Evolutionary conservation across 164 flowering plant species (phyloP).

Genomic region (Liriodendron chinense): DNA sequence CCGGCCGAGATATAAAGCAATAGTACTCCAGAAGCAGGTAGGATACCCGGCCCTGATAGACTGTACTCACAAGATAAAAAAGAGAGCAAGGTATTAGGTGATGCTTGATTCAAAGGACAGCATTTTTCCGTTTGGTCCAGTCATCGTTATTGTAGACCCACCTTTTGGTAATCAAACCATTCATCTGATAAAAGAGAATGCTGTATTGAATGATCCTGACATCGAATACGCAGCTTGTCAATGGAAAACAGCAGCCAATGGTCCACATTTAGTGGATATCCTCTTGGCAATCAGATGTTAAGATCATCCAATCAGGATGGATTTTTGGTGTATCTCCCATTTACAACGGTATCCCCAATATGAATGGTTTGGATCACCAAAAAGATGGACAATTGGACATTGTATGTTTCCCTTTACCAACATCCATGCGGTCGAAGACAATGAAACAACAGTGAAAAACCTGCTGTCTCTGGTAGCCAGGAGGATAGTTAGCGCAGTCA

Average conservation of each 20-base stretch:
- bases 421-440: background rate
- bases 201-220: no score
- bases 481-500: conserved; percentile 84
- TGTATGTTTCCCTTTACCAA: background rate
- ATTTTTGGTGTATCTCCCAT: background rate
- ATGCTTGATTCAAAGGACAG: background rate
- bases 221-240: background rate
- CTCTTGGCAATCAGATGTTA: background rate
- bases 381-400: no score
- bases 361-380: no score
- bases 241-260: background rate
- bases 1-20: conserved; percentile 87
- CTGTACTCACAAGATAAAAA: conserved; percentile 32
- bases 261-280: background rate
- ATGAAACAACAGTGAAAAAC: conserved; percentile 24
- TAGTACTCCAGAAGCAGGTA: conserved; percentile 61
- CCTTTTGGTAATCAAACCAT: no score
- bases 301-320: background rate
- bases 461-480: conserved; percentile 81
- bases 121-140: background rate
- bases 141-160: no score
- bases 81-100: background rate
- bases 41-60: conserved; percentile 45
- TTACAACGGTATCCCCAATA: background rate
- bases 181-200: no score